Percentiles rank a stretch among this genome's conserved stretches.
Conservation (phyloP, 345 rosid genomes). For the Aurinia saxatilis region DNA sequence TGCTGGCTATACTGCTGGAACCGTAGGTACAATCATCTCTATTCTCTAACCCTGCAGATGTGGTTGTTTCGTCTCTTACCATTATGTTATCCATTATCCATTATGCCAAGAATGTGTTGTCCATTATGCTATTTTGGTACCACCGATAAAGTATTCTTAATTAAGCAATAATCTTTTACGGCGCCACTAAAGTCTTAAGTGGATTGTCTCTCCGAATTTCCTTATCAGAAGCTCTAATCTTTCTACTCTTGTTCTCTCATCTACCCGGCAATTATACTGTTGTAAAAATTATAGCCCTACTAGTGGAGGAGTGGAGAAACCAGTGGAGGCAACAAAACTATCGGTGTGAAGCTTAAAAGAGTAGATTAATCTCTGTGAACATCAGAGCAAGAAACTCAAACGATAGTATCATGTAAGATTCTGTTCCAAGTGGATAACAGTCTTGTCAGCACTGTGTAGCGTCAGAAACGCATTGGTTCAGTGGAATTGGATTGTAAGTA, state of each 20-base stretch:
- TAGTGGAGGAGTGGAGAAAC: conserved; percentile 28
- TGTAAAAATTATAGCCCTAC: conserved; percentile 24
- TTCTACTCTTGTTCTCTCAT: not conserved
- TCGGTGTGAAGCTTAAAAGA: conserved; percentile 14
- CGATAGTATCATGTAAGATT: not conserved
- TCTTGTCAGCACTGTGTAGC: not conserved
- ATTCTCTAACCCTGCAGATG: conserved; percentile 67
- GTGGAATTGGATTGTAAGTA: conserved; percentile 10
- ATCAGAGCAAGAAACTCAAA: not conserved
- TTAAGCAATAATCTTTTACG: conserved; percentile 50
- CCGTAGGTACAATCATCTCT: conserved; percentile 50
- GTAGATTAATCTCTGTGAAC: not conserved
- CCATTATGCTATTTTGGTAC: not conserved
- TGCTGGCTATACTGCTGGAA: conserved; percentile 73
- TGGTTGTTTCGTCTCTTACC: conserved; percentile 50
- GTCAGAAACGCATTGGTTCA: not conserved
- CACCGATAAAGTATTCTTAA: not conserved
- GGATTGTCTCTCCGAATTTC: conserved; percentile 32
- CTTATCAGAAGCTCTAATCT: not conserved
- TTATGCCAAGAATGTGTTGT: conserved; percentile 37
- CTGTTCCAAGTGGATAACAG: not conserved
- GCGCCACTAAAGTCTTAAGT: conserved; percentile 46
- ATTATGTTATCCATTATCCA: too few relatives aligned
- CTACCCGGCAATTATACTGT: not conserved
- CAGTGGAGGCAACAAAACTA: conserved; percentile 15